A percentile compares a stretch with the other conserved stretches of the same genome.
Conservation (phyloP, 768 basidiomycete genomes). For the Xerocomus spinulosus region DNA sequence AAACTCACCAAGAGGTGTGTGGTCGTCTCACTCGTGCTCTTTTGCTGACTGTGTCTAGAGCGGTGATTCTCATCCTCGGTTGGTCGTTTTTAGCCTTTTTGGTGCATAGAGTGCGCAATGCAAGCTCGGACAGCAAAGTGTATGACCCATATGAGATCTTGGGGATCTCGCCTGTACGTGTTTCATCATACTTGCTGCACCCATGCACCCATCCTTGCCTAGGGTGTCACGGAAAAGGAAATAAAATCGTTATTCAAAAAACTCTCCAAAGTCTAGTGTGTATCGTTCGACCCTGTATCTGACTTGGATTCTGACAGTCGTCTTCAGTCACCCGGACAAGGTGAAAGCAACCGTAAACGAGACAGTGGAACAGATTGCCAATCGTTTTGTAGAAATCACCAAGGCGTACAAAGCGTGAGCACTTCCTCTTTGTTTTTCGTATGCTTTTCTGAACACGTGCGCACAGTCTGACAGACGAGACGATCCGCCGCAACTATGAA, state of each 20-base stretch:
- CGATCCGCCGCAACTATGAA: slow-evolving; percentile 84
- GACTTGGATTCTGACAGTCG: background rate
- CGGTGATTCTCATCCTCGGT: slow-evolving; percentile 56
- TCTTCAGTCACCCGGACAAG: slow-evolving; percentile 90
- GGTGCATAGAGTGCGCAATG: slow-evolving; percentile 54
- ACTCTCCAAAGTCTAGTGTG: slow-evolving; percentile 82
- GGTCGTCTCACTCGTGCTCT: background rate
- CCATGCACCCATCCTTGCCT: background rate
- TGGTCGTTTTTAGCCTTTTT: slow-evolving; percentile 72
- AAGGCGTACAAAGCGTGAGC: slow-evolving; percentile 95
- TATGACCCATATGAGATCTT: slow-evolving; percentile 96
- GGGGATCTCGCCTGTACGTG: slow-evolving; percentile 54
- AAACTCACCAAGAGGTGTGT: slow-evolving; percentile 50
- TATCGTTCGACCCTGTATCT: background rate
- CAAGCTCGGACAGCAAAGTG: slow-evolving; percentile 58
- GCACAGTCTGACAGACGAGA: slow-evolving; percentile 81
- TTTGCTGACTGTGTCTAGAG: slow-evolving; percentile 35
- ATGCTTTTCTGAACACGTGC: background rate
- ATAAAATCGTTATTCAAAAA: slow-evolving; percentile 96
- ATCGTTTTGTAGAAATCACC: slow-evolving; percentile 86
- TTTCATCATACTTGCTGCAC: background rate
- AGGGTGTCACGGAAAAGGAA: slow-evolving; percentile 77
- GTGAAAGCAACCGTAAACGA: slow-evolving; percentile 77
- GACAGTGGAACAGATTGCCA: slow-evolving; percentile 81
- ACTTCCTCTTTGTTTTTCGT: background rate